Conservation (phyloP, 495 filamentous ascomycete genomes). For the Aspergillus hancockii region DNA sequence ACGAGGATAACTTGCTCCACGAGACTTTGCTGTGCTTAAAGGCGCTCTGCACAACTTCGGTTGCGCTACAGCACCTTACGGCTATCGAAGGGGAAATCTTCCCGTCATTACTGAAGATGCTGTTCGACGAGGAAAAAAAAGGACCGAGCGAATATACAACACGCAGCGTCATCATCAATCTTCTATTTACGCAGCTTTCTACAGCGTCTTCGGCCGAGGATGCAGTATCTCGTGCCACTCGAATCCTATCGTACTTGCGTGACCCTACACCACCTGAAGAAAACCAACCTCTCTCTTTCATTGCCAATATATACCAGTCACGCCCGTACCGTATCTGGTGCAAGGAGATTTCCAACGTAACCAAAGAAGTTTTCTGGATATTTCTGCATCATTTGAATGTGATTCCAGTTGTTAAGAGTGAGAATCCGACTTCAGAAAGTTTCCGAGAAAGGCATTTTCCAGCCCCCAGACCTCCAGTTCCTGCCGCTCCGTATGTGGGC, state of each 20-base stretch:
- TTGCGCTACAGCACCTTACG: slow-evolving; percentile 78
- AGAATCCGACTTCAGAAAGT: slow-evolving; percentile 28
- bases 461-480: slow-evolving; percentile 81
- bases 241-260: slow-evolving; percentile 74
- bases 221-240: slow-evolving; percentile 56
- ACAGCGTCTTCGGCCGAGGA: slow-evolving; percentile 52
- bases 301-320: slow-evolving; percentile 81
- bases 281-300: slow-evolving; percentile 77
- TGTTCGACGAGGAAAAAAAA: slow-evolving; percentile 97
- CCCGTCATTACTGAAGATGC: slow-evolving; percentile 80
- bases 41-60: slow-evolving; percentile 86
- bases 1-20: slow-evolving; percentile 90
- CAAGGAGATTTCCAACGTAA: slow-evolving; percentile 87
- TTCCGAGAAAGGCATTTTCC: slow-evolving; percentile 72
- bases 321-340: slow-evolving; percentile 92
- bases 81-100: slow-evolving; percentile 79
- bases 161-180: slow-evolving; percentile 78
- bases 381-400: slow-evolving; percentile 94
- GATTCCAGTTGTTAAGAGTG: slow-evolving; percentile 54
- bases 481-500: slow-evolving; percentile 93
- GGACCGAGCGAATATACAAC: slow-evolving; percentile 96
- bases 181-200: slow-evolving; percentile 83
- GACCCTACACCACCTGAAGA: slow-evolving; percentile 78
- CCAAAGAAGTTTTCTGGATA: slow-evolving; percentile 99
- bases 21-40: slow-evolving; percentile 93